Conservation (phyloP, 352 stramenopile species). For the Aphanomyces invadans region DNA sequence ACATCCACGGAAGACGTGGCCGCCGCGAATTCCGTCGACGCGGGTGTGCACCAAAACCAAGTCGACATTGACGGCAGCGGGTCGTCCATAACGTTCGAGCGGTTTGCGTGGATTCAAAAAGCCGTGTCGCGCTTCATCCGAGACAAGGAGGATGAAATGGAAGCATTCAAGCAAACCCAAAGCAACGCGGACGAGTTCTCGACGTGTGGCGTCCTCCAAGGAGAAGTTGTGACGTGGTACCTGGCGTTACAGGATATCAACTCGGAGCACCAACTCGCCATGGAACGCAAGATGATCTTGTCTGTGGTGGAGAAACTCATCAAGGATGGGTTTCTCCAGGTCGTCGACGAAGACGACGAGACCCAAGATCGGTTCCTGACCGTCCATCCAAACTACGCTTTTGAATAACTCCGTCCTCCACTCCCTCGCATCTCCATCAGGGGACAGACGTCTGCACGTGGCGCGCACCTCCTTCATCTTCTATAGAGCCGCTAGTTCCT, state of each 20-base stretch:
- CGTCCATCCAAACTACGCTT: slow-evolving; percentile 69
- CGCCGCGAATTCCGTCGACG: not conserved
- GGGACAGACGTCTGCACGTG: too few relatives aligned
- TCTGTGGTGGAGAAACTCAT: slow-evolving; percentile 77
- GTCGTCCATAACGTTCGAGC: slow-evolving; percentile 73
- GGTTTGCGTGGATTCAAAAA: slow-evolving; percentile 74
- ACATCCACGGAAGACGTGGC: slow-evolving; percentile 23
- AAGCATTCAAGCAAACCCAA: slow-evolving; percentile 42
- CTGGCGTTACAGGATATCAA: slow-evolving; percentile 76
- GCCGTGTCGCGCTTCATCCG: slow-evolving; percentile 69
- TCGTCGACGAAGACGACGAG: slow-evolving; percentile 55
- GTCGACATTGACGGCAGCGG: slow-evolving; percentile 25
- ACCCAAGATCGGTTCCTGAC: slow-evolving; percentile 72
- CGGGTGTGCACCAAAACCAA: slow-evolving; percentile 23
- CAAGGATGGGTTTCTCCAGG: slow-evolving; percentile 60
- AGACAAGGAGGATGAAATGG: slow-evolving; percentile 60
- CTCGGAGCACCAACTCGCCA: slow-evolving; percentile 64
- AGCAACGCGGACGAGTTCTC: slow-evolving; percentile 47
- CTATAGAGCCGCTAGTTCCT: too few relatives aligned
- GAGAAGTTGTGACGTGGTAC: slow-evolving; percentile 80
- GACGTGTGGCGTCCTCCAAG: slow-evolving; percentile 54
- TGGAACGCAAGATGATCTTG: slow-evolving; percentile 77
- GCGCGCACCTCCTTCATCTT: too few relatives aligned
- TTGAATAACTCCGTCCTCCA: slow-evolving; percentile 38
- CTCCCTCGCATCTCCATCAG: too few relatives aligned